phyloP scores from a whole-genome alignment of 352 stramenopile genomes.

The Phytophthora melonis region DNA sequence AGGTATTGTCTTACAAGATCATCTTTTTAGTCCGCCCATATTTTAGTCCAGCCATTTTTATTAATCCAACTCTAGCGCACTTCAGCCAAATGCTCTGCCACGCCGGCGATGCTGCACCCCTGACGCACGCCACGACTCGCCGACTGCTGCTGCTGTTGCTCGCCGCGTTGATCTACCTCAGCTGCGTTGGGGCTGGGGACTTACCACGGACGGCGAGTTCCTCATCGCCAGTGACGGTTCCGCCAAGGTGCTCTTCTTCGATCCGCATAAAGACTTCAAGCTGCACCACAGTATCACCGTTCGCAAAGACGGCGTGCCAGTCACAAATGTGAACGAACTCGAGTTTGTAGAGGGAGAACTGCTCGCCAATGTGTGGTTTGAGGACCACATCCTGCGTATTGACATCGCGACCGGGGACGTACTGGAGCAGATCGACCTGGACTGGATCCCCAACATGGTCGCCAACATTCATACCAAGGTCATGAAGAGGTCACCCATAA shows the following conservation, averaged over 20 bases:
- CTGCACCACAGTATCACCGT: constrained; percentile 69
- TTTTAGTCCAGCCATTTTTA: too few relatives aligned
- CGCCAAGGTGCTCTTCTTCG: constrained; percentile 79
- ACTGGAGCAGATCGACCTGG: constrained; percentile 76
- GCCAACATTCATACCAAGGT: constrained; percentile 57
- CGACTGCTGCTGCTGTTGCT: constrained; percentile 25
- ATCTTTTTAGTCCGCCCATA: too few relatives aligned
- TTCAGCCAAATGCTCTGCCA: not conserved
- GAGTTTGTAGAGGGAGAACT: constrained; percentile 87
- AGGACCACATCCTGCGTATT: constrained; percentile 81
- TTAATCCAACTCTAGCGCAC: too few relatives aligned
- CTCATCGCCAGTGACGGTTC: constrained; percentile 91
- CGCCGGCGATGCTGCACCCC: not conserved
- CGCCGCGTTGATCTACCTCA: constrained; percentile 10
- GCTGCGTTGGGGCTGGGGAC: constrained; percentile 76
- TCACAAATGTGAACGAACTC: constrained; percentile 87
- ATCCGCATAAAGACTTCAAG: constrained; percentile 65
- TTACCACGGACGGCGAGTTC: constrained; percentile 82
- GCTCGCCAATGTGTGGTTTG: constrained; percentile 90
- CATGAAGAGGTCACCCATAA: constrained; percentile 50
- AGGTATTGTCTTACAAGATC: too few relatives aligned
- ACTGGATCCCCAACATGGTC: constrained; percentile 70
- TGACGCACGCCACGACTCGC: constrained; percentile 16
- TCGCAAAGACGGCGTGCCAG: constrained; percentile 42
- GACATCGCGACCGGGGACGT: constrained; percentile 71